These are phyloP conservation scores for Linnemannia zychae DNA, from an alignment of 192 early-diverging fungal genomes.

Conservation along the genomic window DNA sequence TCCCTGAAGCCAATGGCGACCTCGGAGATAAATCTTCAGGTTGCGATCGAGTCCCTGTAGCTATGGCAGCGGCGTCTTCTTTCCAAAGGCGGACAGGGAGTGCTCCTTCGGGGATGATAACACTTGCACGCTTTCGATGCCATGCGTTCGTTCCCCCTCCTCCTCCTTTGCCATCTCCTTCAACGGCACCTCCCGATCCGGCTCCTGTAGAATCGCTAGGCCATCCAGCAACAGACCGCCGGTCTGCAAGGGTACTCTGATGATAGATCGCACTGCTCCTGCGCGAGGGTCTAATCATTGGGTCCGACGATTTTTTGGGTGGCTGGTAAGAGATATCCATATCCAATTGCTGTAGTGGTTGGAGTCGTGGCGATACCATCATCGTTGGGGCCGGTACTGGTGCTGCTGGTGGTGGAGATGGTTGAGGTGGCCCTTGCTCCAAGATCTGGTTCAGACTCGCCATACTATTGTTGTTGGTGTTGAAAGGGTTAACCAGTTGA, in stretches of 20 bases:
- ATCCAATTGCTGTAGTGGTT: background rate
- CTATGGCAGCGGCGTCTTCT: background rate
- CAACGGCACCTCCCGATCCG: background rate
- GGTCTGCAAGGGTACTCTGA: background rate
- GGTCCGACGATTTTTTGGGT: slow-evolving; percentile 7
- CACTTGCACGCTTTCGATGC: slow-evolving; percentile 19
- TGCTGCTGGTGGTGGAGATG: background rate
- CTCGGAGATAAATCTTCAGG: background rate
- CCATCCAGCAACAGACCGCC: background rate
- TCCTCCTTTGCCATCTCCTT: no score
- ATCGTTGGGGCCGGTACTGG: no score
- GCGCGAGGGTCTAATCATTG: background rate
- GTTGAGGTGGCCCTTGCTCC: background rate
- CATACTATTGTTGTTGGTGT: slow-evolving; percentile 36
- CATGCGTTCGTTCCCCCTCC: background rate
- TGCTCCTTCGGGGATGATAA: slow-evolving; percentile 10
- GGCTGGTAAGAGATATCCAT: slow-evolving; percentile 40
- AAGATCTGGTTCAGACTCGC: slow-evolving; percentile 1
- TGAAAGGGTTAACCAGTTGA: slow-evolving; percentile 24
- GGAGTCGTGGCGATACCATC: background rate
- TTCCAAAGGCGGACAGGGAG: slow-evolving; percentile 18
- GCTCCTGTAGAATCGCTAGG: background rate
- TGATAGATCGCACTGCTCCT: slow-evolving; percentile 1
- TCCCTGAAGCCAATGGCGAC: background rate
- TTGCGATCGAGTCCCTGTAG: background rate